A percentile compares a stretch with the other conserved stretches of the same genome.
Conservation (phyloP, 2,329 filamentous ascomycete species). For the Fusarium chaquense region DNA sequence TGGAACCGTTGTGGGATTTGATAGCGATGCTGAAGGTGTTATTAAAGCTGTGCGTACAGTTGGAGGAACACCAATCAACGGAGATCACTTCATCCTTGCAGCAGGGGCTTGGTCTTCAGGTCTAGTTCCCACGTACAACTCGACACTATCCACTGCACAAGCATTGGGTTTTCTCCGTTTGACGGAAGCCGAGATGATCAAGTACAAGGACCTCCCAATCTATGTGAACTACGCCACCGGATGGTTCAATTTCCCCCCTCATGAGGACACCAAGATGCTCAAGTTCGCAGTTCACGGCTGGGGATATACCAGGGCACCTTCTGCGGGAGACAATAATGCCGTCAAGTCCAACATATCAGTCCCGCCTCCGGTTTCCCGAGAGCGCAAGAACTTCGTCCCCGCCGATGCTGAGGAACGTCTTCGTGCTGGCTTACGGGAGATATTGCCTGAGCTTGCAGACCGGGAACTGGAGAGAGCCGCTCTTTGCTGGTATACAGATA, state of each 20-base stretch:
- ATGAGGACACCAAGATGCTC: conserved; percentile 31
- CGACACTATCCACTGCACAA: conserved; percentile 30
- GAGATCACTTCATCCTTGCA: conserved; percentile 32
- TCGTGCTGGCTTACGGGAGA: conserved; percentile 22
- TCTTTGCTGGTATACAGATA: conserved; percentile 41
- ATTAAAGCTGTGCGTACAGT: conserved; percentile 7
- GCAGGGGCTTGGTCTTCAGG: conserved; percentile 31
- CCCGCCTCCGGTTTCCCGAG: conserved; percentile 9
- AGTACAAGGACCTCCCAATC: conserved; percentile 34
- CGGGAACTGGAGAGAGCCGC: conserved; percentile 16
- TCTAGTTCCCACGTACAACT: conserved; percentile 26
- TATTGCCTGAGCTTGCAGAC: conserved; percentile 38
- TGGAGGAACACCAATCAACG: not conserved
- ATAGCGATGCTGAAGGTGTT: not conserved
- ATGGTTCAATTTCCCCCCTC: conserved; percentile 44
- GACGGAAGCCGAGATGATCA: conserved; percentile 26
- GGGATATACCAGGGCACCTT: conserved; percentile 34
- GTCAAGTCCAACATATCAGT: conserved; percentile 14
- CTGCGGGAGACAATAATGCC: not conserved
- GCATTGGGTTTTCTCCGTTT: conserved; percentile 34
- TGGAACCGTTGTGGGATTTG: conserved; percentile 26
- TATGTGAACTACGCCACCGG: conserved; percentile 39
- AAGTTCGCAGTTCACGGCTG: conserved; percentile 40
- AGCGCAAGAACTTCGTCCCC: conserved; percentile 33
- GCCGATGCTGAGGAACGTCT: conserved; percentile 31